These are phyloP conservation scores for Penicillium sp. DNA, from an alignment of 2,329 filamentous ascomycete genomes.

Conservation along the genomic window DNA sequence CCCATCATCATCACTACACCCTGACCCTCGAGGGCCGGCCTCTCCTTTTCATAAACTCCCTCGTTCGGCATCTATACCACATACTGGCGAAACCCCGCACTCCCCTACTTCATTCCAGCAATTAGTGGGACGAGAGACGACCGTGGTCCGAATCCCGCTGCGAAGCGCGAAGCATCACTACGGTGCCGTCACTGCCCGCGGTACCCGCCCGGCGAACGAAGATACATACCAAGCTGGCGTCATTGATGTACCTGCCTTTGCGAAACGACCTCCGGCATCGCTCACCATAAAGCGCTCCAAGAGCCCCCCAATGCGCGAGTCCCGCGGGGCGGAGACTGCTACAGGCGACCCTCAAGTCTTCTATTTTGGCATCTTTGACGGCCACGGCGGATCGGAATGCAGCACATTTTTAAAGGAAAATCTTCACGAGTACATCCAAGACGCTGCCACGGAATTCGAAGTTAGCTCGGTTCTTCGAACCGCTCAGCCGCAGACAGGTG, in stretches of 20 bases:
- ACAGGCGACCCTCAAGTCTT: conserved; percentile 94
- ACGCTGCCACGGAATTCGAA: conserved; percentile 75
- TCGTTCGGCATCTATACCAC: conserved; percentile 79
- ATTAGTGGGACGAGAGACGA: conserved; percentile 74
- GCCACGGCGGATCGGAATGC: conserved; percentile 89
- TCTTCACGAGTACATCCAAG: conserved; percentile 86
- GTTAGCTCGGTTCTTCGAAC: conserved; percentile 73
- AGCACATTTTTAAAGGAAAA: conserved; percentile 83
- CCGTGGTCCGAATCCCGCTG: conserved; percentile 91
- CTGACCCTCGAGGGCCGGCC: conserved; percentile 70
- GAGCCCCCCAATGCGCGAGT: conserved; percentile 52
- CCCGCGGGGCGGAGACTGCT: conserved; percentile 72
- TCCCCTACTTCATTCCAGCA: conserved; percentile 64
- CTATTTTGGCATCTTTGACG: conserved; percentile 96
- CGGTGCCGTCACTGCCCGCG: conserved; percentile 76
- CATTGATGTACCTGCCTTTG: conserved; percentile 90
- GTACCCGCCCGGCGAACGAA: conserved; percentile 87
- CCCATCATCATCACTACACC: conserved; percentile 88
- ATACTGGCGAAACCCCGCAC: conserved; percentile 58
- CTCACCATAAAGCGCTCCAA: conserved; percentile 48
- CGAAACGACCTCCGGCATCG: conserved; percentile 75
- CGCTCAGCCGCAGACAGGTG: conserved; percentile 20
- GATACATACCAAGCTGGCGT: conserved; percentile 94
- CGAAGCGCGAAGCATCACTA: conserved; percentile 96
- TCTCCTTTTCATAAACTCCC: conserved; percentile 84